Conservation (phyloP, 768 basidiomycete species). For the Phaeotremella skinneri region DNA sequence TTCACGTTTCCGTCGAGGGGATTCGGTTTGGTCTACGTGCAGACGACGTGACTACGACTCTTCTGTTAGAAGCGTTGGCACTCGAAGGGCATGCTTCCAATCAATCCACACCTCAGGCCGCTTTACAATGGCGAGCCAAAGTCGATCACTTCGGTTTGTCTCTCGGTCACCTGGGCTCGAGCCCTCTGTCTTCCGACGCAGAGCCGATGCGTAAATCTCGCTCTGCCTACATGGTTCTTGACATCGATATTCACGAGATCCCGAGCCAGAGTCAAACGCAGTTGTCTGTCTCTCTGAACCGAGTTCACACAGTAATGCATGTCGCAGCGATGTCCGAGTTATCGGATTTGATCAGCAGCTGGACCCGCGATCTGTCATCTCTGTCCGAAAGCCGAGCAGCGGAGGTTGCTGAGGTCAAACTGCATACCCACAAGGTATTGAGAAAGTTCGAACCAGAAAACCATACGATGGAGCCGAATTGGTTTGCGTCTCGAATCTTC, state of each 20-base stretch:
- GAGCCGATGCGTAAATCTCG: slow-evolving; percentile 62
- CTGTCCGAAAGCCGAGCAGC: slow-evolving; percentile 71
- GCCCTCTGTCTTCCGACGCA: slow-evolving; percentile 50
- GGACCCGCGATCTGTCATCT: slow-evolving; percentile 69
- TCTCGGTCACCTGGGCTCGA: slow-evolving; percentile 61
- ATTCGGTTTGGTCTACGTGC: slow-evolving; percentile 41
- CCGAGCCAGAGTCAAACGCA: slow-evolving; percentile 29
- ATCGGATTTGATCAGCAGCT: slow-evolving; percentile 59
- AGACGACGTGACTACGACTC: slow-evolving; percentile 39
- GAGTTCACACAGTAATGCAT: slow-evolving; percentile 90
- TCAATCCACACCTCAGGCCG: slow-evolving; percentile 50
- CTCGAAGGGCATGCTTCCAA: slow-evolving; percentile 36
- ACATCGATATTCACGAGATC: slow-evolving; percentile 57
- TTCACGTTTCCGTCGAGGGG: slow-evolving; percentile 32
- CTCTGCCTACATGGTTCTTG: slow-evolving; percentile 80
- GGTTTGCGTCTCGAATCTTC: slow-evolving; percentile 53
- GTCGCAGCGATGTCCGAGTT: slow-evolving; percentile 87
- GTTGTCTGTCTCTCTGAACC: slow-evolving; percentile 62
- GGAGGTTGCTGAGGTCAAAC: slow-evolving; percentile 78
- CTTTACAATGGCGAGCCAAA: slow-evolving; percentile 65
- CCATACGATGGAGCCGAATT: slow-evolving; percentile 24
- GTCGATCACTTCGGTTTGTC: slow-evolving; percentile 79
- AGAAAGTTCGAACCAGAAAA: slow-evolving; percentile 52
- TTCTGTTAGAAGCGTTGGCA: slow-evolving; percentile 37
- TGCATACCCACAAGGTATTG: slow-evolving; percentile 68